phyloP scores from a whole-genome alignment of 768 basidiomycete genomes.

The Kwoniella pini region DNA sequence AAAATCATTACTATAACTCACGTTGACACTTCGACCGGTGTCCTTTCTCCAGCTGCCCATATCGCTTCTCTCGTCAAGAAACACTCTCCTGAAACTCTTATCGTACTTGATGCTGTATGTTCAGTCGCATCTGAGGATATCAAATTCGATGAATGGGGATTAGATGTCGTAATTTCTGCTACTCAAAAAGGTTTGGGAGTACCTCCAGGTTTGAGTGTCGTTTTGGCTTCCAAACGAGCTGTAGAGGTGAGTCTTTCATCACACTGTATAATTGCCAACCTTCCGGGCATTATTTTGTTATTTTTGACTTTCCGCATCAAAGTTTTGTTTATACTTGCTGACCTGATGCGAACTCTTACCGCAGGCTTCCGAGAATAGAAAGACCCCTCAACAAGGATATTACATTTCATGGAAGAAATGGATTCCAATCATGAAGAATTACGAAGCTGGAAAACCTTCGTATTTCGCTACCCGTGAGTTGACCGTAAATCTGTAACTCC shows the following conservation, averaged over 20 bases:
- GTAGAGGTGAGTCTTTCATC: slow-evolving; percentile 60
- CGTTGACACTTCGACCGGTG: slow-evolving; percentile 61
- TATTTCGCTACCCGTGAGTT: slow-evolving; percentile 80
- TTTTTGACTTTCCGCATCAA: too few relatives aligned
- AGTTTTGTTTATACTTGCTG: too few relatives aligned
- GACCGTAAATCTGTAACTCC: background rate
- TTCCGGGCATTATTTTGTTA: too few relatives aligned
- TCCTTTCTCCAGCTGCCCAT: slow-evolving; percentile 77
- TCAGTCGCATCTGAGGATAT: slow-evolving; percentile 96
- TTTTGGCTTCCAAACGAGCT: slow-evolving; percentile 77
- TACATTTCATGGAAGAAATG: slow-evolving; percentile 89
- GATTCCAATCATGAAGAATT: slow-evolving; percentile 88
- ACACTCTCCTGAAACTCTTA: slow-evolving; percentile 82
- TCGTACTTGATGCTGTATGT: slow-evolving; percentile 91
- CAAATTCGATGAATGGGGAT: slow-evolving; percentile 85
- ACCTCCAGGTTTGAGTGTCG: slow-evolving; percentile 87
- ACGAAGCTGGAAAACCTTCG: slow-evolving; percentile 74
- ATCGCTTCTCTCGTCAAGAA: slow-evolving; percentile 71
- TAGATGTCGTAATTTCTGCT: slow-evolving; percentile 72
- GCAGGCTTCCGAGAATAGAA: slow-evolving; percentile 66
- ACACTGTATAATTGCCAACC: background rate
- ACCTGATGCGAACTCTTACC: too few relatives aligned
- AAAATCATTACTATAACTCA: slow-evolving; percentile 92
- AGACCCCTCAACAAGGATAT: slow-evolving; percentile 70
- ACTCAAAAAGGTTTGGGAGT: slow-evolving; percentile 71